A percentile compares a stretch with the other conserved stretches of the same genome.
Conservation (phyloP, 306 rosid species). For the Comarum palustre region DNA sequence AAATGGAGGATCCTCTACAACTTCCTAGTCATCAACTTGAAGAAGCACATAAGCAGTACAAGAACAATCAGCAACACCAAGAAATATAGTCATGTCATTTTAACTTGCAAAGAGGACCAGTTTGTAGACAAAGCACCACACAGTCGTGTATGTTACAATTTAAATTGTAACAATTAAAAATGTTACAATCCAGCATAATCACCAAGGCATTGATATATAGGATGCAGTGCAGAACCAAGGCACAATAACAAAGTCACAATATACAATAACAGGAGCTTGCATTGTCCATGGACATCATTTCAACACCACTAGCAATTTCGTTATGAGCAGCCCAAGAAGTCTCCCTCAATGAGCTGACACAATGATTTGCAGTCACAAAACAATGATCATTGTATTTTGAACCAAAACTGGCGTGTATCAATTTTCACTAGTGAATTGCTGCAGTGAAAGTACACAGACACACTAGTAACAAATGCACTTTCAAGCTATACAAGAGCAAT, state of each 20-base stretch:
- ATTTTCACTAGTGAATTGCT: conserved; percentile 3
- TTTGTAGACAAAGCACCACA: neutral
- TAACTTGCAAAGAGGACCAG: neutral
- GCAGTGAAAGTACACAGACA: neutral
- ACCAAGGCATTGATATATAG: neutral
- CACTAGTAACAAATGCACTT: conserved; percentile 13
- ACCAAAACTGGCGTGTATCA: conserved; percentile 16
- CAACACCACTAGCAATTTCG: conserved; percentile 19
- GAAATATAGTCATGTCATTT: neutral
- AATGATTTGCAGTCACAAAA: conserved; percentile 13
- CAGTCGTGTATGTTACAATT: no score
- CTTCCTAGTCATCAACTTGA: neutral
- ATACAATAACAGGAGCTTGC: conserved; percentile 7
- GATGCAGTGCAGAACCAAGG: conserved; percentile 5
- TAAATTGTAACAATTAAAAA: neutral
- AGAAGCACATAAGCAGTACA: neutral
- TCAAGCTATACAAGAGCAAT: conserved; percentile 11
- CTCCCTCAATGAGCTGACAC: neutral
- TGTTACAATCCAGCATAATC: neutral
- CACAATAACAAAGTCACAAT: neutral
- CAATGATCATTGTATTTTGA: conserved; percentile 21
- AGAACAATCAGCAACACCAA: neutral
- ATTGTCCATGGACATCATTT: conserved; percentile 7
- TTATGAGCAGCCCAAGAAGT: conserved; percentile 18
- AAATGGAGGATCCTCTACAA: conserved; percentile 9